These are phyloP conservation scores for Candida cerambycidarum DNA, from an alignment of 805 yeast genomes.

Conservation along the genomic window DNA sequence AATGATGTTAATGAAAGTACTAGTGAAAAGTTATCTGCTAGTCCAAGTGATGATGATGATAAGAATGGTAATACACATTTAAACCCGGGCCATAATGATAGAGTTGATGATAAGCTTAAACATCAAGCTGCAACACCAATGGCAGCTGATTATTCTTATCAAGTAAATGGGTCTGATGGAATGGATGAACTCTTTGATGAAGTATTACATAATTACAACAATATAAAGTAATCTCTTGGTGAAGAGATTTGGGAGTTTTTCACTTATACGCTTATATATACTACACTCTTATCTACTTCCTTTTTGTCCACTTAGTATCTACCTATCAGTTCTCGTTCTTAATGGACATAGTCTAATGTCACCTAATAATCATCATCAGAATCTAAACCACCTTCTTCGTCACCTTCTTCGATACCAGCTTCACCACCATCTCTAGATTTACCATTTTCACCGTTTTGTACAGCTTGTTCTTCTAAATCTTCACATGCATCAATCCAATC, in stretches of 20 bases:
- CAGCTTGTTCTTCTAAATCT: conserved; percentile 63
- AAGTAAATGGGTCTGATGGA: conserved; percentile 7
- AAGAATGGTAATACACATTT: background rate
- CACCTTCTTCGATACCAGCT: conserved; percentile 23
- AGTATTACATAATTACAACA: conserved; percentile 17
- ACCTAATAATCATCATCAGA: conserved; percentile 20
- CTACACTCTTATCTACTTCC: background rate
- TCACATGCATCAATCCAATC: conserved; percentile 99
- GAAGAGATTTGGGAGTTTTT: background rate
- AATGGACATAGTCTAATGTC: no score
- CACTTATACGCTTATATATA: background rate
- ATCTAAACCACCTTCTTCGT: conserved; percentile 28
- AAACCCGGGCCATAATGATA: background rate
- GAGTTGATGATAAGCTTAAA: background rate
- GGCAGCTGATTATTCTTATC: conserved; percentile 5
- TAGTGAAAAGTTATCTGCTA: background rate
- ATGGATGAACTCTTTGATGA: conserved; percentile 24
- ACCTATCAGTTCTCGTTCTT: no score
- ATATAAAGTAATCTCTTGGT: conserved; percentile 1
- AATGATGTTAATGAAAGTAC: conserved; percentile 3
- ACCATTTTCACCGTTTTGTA: conserved; percentile 15
- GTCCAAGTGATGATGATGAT: background rate
- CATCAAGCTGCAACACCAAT: conserved; percentile 7
- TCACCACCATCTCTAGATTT: no score
- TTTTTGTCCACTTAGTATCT: no score